Percentiles rank a stretch among this genome's conserved stretches.
These are phyloP conservation scores for Warburgia ugandensis DNA, from an alignment of 164 flowering plant species.

Conservation along the genomic window DNA sequence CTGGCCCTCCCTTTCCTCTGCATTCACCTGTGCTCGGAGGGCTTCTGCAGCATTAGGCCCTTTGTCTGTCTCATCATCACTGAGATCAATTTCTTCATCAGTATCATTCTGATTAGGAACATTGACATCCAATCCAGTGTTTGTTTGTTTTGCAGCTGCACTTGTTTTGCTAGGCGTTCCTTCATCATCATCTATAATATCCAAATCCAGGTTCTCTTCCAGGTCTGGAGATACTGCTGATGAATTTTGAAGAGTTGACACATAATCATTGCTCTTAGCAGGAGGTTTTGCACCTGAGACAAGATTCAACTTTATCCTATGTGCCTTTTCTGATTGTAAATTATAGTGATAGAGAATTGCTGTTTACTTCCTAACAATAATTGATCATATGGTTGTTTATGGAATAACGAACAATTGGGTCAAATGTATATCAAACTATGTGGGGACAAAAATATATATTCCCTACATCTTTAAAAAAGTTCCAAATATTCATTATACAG, in stretches of 20 bases:
- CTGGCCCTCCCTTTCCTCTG: conserved; percentile 35
- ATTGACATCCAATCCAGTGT: conserved; percentile 37
- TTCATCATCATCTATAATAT: conserved; percentile 46
- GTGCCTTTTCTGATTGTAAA: too few species aligned
- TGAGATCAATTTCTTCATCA: conserved; percentile 79
- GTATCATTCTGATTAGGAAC: conserved; percentile 43
- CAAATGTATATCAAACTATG: too few species aligned
- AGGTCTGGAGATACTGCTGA: conserved; percentile 30
- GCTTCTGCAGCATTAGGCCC: conserved; percentile 82
- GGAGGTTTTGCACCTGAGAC: conserved; percentile 43
- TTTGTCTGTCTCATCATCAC: conserved; percentile 56
- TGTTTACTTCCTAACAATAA: too few species aligned
- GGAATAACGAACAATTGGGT: too few species aligned
- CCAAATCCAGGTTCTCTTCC: conserved; percentile 48
- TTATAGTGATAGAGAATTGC: too few species aligned
- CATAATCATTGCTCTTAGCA: conserved; percentile 22
- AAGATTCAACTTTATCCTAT: too few species aligned
- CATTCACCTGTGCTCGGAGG: conserved; percentile 72
- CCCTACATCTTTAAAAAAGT: too few species aligned
- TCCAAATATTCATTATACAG: too few species aligned
- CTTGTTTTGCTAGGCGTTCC: conserved; percentile 24
- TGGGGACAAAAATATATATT: too few species aligned
- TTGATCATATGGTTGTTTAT: too few species aligned
- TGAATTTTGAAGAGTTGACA: conserved; percentile 17
- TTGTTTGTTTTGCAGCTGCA: conserved; percentile 13